Evolutionary conservation across 208 protist genomes (phyloP).

Genomic region (Crithidia expoeki): DNA sequence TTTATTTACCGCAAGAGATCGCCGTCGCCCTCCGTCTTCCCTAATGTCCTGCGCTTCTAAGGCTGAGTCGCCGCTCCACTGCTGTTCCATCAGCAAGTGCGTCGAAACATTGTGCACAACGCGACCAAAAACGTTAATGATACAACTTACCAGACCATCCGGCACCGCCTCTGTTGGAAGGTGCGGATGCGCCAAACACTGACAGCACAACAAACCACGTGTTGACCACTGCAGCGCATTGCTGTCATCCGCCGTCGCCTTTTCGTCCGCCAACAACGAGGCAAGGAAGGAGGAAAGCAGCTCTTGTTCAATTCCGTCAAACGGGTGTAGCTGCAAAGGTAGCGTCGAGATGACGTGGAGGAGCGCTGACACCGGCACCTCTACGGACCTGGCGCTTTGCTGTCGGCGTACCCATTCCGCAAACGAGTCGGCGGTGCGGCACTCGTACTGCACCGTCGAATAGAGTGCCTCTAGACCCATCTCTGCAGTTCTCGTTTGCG

Average conservation of each 20-base stretch:
- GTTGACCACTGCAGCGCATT: conserved; percentile 10
- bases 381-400: neutral
- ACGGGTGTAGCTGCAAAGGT: conserved; percentile 44
- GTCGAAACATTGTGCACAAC: conserved; percentile 43
- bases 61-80: conserved; percentile 9
- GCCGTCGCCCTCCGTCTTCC: conserved; percentile 1
- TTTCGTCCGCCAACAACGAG: conserved; percentile 13
- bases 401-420: conserved; percentile 13
- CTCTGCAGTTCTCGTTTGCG: conserved; percentile 3
- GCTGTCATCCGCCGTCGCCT: neutral
- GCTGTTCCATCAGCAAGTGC: conserved; percentile 14
- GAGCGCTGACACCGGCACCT: conserved; percentile 9
- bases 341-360: conserved; percentile 37
- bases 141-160: conserved; percentile 47
- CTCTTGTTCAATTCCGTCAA: conserved; percentile 31
- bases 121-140: conserved; percentile 49
- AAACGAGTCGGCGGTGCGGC: conserved; percentile 1
- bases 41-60: neutral
- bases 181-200: conserved; percentile 54
- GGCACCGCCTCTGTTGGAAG: conserved; percentile 49
- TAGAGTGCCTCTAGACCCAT: neutral
- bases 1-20: neutral
- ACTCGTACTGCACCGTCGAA: neutral
- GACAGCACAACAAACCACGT: conserved; percentile 53
- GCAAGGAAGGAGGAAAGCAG: conserved; percentile 36